Evolutionary conservation across 78 protist genomes (phyloP), one percentile per base, ranked within the genome.

Genomic region (Fonticula alba): DNA sequence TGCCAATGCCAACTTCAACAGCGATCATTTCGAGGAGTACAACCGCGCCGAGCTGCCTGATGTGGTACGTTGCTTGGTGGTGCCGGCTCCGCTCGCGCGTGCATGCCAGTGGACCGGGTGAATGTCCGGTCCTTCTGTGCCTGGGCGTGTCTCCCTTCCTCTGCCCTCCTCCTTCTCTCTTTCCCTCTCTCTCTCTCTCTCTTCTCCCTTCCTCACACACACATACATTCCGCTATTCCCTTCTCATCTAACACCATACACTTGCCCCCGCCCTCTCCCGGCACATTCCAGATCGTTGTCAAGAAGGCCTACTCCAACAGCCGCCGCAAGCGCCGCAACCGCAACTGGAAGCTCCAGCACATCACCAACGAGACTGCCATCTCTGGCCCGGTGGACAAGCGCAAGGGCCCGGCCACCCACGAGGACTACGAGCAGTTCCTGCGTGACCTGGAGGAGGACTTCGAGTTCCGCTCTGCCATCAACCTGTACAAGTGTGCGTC

Each of bases 381-480:
- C 15, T 15, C 15, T 20, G 15, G 19, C 1, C 15, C 13, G 1
- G 13, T 0, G 20, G 26, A 57, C 72, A 62, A 51, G 60, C 60
- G 59, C 57, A 56, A 67, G 35, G 61, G 71, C 22, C 75, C 62
- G 37, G 17, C 20, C 5, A 49, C 65, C 59, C 9, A 19, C 24
- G 35, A 32, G 20, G 85, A 81, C 46, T 32, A 54, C 50, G 87
- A 88, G 57, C 50, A 66, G 27, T 83, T 89, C 64, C 29, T 66
- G 56, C 70, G 72, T 20, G 95, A 89, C 24, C 52, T 89, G 32
- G 95, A 89, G 57, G 65, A 64, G 14, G 89, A 89, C 59, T 55
- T 57, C 5, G 92, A 86, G 41, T 40, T 76, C 49, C 65, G 92
- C 15, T n/a, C 54, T 37, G 40, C 60, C 38, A 50, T 82, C 43